These are phyloP conservation scores for Colletotrichum agaves DNA, from an alignment of 2,329 filamentous ascomycete species.

Conservation along the genomic window DNA sequence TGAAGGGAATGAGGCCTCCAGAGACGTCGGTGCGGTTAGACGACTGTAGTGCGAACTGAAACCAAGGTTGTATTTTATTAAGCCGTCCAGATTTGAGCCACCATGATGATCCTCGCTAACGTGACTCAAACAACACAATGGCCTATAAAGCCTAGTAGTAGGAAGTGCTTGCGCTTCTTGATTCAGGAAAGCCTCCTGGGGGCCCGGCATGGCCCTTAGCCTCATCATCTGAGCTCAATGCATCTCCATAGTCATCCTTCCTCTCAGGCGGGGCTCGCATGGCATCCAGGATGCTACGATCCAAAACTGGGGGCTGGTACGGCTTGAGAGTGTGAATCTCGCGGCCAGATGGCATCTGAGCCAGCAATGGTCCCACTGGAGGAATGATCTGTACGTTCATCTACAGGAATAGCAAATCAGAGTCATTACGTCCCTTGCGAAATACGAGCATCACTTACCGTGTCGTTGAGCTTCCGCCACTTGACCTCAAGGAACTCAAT, in stretches of 20 bases:
- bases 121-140: constrained; percentile 18
- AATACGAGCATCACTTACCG: constrained; percentile 63
- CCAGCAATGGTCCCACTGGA: constrained; percentile 74
- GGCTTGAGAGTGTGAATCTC: constrained; percentile 82
- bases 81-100: constrained; percentile 20
- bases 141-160: constrained; percentile 44
- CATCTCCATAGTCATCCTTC: constrained; percentile 47
- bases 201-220: constrained; percentile 46
- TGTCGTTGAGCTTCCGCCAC: constrained; percentile 94
- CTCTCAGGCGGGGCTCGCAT: constrained; percentile 66
- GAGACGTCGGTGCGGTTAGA: not conserved
- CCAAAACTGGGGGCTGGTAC: constrained; percentile 74
- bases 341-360: constrained; percentile 86
- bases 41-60: constrained; percentile 2
- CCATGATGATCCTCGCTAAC: constrained; percentile 12
- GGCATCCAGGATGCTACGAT: constrained; percentile 70
- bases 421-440: not conserved
- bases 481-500: constrained; percentile 88
- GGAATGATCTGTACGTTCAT: constrained; percentile 85
- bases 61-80: constrained; percentile 27
- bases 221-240: constrained; percentile 54
- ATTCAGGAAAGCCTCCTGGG: constrained; percentile 63
- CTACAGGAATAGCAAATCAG: constrained; percentile 50
- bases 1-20: not conserved
- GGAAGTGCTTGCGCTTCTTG: constrained; percentile 51